Conservation (phyloP, 805 yeast genomes). For the Candida easanensis region DNA sequence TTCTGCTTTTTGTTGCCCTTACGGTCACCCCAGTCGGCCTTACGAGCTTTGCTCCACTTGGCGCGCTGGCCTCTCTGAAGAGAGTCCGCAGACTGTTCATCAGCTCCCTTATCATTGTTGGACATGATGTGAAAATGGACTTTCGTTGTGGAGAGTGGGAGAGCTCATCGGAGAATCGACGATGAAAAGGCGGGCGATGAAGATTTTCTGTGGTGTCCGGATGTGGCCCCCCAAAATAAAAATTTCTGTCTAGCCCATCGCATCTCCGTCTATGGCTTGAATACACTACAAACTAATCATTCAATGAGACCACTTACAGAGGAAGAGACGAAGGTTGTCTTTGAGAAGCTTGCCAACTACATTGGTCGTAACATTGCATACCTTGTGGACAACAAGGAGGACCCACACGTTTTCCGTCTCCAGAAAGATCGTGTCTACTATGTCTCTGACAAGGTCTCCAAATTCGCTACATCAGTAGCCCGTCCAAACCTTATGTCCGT, state of each 20-base stretch:
- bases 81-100: conserved; percentile 37
- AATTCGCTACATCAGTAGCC: conserved; percentile 86
- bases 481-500: conserved; percentile 88
- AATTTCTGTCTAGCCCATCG: conserved; percentile 2
- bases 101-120: conserved; percentile 15
- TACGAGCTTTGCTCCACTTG: conserved; percentile 31
- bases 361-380: conserved; percentile 94
- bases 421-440: conserved; percentile 97
- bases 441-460: conserved; percentile 77
- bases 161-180: not conserved
- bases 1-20: conserved; percentile 23
- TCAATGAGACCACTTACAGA: conserved; percentile 92
- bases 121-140: conserved; percentile 4
- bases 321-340: conserved; percentile 93
- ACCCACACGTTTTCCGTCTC: conserved; percentile 91
- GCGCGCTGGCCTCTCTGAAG: conserved; percentile 41
- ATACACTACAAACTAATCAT: not conserved
- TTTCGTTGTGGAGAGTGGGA: not conserved
- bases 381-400: conserved; percentile 71
- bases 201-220: conserved; percentile 8
- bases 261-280: not conserved
- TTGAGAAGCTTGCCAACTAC: conserved; percentile 93
- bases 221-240: not conserved
- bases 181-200: not conserved
- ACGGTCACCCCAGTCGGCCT: conserved; percentile 22